A percentile compares a stretch with the other conserved stretches of the same genome.
These are phyloP conservation scores for Alloteropsis semialata DNA, from an alignment of 176 grass and related monocot species.

Conservation along the genomic window DNA sequence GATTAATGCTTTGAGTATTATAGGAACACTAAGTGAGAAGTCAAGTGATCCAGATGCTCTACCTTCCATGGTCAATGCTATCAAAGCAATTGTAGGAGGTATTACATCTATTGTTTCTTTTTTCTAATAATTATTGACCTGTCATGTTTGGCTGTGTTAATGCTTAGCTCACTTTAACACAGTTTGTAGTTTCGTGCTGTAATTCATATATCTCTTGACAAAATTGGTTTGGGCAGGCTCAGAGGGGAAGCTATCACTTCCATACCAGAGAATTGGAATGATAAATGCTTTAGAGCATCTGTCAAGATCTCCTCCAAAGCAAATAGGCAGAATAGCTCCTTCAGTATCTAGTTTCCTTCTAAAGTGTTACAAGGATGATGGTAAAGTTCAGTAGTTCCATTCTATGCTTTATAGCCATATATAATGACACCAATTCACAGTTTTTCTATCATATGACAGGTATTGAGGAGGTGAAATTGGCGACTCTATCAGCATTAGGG, in stretches of 20 bases:
- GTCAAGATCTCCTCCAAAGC: constrained; percentile 71
- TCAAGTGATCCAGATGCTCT: constrained; percentile 92
- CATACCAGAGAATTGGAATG: constrained; percentile 86
- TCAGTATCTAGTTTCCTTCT: constrained; percentile 75
- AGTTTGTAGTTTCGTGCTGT: constrained; percentile 12
- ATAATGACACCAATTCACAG: not conserved
- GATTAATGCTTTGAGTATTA: constrained; percentile 67
- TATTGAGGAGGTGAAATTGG: constrained; percentile 96
- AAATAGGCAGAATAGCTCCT: constrained; percentile 68
- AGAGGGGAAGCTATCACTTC: constrained; percentile 87
- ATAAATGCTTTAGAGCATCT: constrained; percentile 76
- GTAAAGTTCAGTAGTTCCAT: constrained; percentile 47
- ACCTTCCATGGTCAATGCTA: constrained; percentile 72
- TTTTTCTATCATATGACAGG: constrained; percentile 53
- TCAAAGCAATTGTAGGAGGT: constrained; percentile 93
- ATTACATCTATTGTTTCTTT: constrained; percentile 5
- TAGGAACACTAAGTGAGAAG: constrained; percentile 75
- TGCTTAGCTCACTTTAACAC: not conserved
- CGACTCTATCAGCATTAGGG: constrained; percentile 62
- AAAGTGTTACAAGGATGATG: constrained; percentile 83
- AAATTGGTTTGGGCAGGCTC: constrained; percentile 66
- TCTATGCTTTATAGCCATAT: constrained; percentile 20
- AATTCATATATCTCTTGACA: constrained; percentile 21
- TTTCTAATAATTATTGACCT: constrained; percentile 30
- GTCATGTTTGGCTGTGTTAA: constrained; percentile 22